Evolutionary conservation across 352 stramenopile genomes (phyloP), one percentile per base, ranked within the genome.

Genomic region (Albugo candida): DNA sequence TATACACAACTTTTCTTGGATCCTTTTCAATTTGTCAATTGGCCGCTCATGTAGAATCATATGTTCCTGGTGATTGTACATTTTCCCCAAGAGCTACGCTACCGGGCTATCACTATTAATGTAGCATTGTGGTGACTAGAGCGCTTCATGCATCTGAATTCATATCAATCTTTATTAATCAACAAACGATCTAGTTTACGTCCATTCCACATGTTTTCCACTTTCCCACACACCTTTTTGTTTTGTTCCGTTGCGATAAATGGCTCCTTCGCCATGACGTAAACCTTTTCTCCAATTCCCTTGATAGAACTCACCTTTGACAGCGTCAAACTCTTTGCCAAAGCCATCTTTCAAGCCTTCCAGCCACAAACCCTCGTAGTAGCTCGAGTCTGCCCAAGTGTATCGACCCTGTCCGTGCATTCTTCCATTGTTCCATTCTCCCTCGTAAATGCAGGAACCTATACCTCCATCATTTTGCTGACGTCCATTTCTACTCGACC

Each of bases 341-440:
- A 67, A 55, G 17, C 72, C 72, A 21, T 84, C 64, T 12, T 53
- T 52, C 27, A 83, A 55, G 1, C 72, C 72, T 19, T 84, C 59
- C 18, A 70, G 48, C 72, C 72, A 83, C 36, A 55, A 56, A 27
- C 72, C 72, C 39, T 84, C 65, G 43, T 83, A 83, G 53, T 77
- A 81, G 19, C 64, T 67, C 13, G 68, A 67, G 40, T 79, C 70
- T 1, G 49, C 50, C 12, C 64, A 63, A 12, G 60, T 74, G 53
- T 82, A 83, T 35, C 70, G 79, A 44, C 72, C 72, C 12, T 76
- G 47, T n/a, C 72, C 72, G 34, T 81, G 60, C 64, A 84, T 83
- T 10, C 70, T 60, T 1, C 72, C 70, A 38, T 81, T 57, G 13
- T 59, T 59, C 72, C 72, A 84, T n/a, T 59, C 36, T 0, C 72